Evolutionary conservation across 192 early-diverging fungal species (phyloP).

Genomic region (Coemansia sp.): DNA sequence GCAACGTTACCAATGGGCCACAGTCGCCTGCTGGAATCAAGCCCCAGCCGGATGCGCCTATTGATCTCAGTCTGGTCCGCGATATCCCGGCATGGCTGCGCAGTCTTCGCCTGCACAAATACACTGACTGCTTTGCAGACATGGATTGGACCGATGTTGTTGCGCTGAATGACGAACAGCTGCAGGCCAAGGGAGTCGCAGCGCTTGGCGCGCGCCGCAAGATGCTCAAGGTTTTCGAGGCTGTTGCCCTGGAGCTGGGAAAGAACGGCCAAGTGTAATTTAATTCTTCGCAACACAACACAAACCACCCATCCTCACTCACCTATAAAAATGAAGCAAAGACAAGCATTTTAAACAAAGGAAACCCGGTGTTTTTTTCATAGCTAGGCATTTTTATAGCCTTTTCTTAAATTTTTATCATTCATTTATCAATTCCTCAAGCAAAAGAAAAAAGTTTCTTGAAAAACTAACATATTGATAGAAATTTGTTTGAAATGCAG

Average conservation of each 20-base stretch:
- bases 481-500: too few relatives aligned
- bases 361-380: too few relatives aligned
- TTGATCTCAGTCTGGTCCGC: slow-evolving; percentile 44
- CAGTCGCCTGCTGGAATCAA: slow-evolving; percentile 18
- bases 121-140: slow-evolving; percentile 82
- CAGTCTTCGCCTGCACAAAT: slow-evolving; percentile 93
- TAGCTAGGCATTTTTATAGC: too few relatives aligned
- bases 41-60: slow-evolving; percentile 19
- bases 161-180: slow-evolving; percentile 75
- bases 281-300: neutral
- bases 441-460: too few relatives aligned
- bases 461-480: too few relatives aligned
- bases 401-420: too few relatives aligned
- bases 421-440: too few relatives aligned
- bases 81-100: slow-evolving; percentile 95
- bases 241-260: slow-evolving; percentile 18
- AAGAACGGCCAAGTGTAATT: slow-evolving; percentile 14
- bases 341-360: neutral
- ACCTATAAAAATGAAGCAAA: neutral
- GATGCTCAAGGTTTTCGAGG: slow-evolving; percentile 95
- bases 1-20: slow-evolving; percentile 8
- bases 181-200: slow-evolving; percentile 81
- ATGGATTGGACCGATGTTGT: slow-evolving; percentile 90
- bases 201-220: slow-evolving; percentile 95
- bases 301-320: neutral